Percentiles rank a stretch among this genome's conserved stretches.
Conservation (phyloP, 2,329 filamentous ascomycete species). For the Cyphellophora europaea region DNA sequence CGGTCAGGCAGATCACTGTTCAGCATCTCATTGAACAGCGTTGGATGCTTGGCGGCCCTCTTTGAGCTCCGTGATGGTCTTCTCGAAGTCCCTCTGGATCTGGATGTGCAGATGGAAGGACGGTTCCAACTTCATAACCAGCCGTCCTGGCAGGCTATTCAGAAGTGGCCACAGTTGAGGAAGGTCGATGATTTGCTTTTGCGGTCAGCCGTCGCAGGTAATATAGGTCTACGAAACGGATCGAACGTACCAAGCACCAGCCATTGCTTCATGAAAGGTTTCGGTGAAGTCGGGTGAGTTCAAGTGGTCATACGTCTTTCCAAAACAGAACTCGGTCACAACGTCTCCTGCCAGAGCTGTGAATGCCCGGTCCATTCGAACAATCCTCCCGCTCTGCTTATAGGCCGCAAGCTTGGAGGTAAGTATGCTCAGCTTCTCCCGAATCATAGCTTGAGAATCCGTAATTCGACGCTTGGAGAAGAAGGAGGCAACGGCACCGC, state of each 20-base stretch:
- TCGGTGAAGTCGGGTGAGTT: slow-evolving; percentile 12
- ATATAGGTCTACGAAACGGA: too few relatives aligned
- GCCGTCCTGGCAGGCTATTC: slow-evolving; percentile 2
- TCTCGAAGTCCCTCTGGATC: slow-evolving; percentile 3
- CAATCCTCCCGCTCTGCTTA: slow-evolving; percentile 15
- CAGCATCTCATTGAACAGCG: slow-evolving; percentile 24
- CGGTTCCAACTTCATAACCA: slow-evolving; percentile 5
- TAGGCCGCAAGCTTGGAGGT: slow-evolving; percentile 18
- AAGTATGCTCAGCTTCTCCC: slow-evolving; percentile 15
- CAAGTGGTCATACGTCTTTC: slow-evolving; percentile 10
- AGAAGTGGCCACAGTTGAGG: slow-evolving; percentile 13
- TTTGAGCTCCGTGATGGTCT: slow-evolving; percentile 1
- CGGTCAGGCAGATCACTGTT: slow-evolving; percentile 19
- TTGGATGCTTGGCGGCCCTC: slow-evolving; percentile 4
- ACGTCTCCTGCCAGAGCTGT: slow-evolving; percentile 35
- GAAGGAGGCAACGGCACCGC: slow-evolving; percentile 10
- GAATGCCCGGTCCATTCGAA: slow-evolving; percentile 20
- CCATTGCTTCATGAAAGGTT: slow-evolving; percentile 10
- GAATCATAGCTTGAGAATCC: slow-evolving; percentile 15
- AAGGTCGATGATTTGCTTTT: too few relatives aligned
- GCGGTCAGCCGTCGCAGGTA: too few relatives aligned
- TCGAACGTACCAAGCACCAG: slow-evolving; percentile 8
- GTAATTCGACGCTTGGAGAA: slow-evolving; percentile 13
- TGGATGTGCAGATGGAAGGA: slow-evolving; percentile 2
- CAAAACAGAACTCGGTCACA: slow-evolving; percentile 32